Conservation (phyloP, 768 basidiomycete genomes). For the Pisolithus albus region DNA sequence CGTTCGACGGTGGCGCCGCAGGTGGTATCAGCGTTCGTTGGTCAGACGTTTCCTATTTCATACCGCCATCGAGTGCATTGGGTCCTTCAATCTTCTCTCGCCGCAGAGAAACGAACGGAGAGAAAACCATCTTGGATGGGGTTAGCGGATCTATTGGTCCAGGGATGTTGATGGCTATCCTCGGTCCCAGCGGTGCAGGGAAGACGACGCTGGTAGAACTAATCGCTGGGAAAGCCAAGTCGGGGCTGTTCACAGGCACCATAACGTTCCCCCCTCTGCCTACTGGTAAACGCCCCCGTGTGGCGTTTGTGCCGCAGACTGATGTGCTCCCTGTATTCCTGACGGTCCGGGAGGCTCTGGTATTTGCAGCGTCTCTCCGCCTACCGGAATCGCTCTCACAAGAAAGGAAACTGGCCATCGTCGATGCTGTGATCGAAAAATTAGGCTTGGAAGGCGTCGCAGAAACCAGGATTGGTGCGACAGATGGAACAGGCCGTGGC, state of each 20-base stretch:
- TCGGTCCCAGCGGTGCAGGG: constrained; percentile 90
- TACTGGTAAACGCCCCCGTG: constrained; percentile 37
- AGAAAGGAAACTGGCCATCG: constrained; percentile 57
- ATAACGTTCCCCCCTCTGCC: constrained; percentile 48
- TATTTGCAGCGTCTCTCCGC: constrained; percentile 81
- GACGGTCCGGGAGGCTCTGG: constrained; percentile 75
- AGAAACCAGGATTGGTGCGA: constrained; percentile 60
- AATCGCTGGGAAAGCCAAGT: constrained; percentile 77
- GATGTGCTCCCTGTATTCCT: constrained; percentile 74
- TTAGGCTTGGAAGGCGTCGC: constrained; percentile 69
- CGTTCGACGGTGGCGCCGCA: constrained; percentile 31
- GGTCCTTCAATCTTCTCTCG: not conserved
- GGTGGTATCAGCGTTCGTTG: constrained; percentile 63
- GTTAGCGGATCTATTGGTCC: constrained; percentile 66
- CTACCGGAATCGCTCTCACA: constrained; percentile 66
- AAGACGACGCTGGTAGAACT: constrained; percentile 91
- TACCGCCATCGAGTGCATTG: constrained; percentile 30
- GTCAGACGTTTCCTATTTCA: constrained; percentile 60
- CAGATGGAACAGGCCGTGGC: constrained; percentile 65
- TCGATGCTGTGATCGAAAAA: constrained; percentile 64
- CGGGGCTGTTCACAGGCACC: constrained; percentile 57
- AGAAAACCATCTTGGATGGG: constrained; percentile 61
- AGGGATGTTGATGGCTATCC: constrained; percentile 84
- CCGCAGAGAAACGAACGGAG: constrained; percentile 11
- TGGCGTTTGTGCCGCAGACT: constrained; percentile 85